Conservation (phyloP, 495 filamentous ascomycete species). For the Hyaloscypha finlandica region DNA sequence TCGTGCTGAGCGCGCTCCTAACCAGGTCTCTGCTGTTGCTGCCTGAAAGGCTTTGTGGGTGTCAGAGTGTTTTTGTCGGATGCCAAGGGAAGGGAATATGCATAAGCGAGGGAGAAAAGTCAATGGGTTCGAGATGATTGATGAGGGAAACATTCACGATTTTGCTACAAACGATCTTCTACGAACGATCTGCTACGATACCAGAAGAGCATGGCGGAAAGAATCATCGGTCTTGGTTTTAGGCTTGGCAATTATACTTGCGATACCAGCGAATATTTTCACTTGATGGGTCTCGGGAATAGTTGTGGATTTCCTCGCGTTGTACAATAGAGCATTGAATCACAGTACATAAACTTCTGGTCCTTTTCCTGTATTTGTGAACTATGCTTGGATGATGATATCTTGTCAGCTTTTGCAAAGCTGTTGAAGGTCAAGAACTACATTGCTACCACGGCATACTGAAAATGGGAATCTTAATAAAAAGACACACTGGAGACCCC, state of each 20-base stretch:
- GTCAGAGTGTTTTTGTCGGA: background rate
- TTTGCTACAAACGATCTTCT: slow-evolving; percentile 5
- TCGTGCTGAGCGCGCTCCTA: slow-evolving; percentile 32
- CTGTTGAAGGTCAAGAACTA: too few species aligned
- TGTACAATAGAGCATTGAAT: background rate
- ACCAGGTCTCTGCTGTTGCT: slow-evolving; percentile 36
- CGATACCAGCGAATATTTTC: background rate
- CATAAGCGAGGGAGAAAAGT: background rate
- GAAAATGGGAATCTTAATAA: too few species aligned
- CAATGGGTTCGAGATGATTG: background rate
- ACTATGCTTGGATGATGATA: background rate
- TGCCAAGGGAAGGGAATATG: background rate
- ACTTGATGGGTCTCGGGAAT: background rate
- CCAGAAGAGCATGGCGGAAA: slow-evolving; percentile 6
- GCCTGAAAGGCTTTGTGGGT: background rate
- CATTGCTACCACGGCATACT: too few species aligned
- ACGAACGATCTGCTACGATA: slow-evolving; percentile 21
- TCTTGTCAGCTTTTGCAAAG: too few species aligned
- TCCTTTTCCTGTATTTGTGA: background rate
- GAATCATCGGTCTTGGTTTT: background rate
- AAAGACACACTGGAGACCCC: too few species aligned
- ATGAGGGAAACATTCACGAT: background rate
- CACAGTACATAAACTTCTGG: background rate
- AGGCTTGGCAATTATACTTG: background rate
- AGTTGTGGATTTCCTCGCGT: background rate